Conservation (phyloP, 1,284 basidiomycete species). For the Austroboletus rostrupii region DNA sequence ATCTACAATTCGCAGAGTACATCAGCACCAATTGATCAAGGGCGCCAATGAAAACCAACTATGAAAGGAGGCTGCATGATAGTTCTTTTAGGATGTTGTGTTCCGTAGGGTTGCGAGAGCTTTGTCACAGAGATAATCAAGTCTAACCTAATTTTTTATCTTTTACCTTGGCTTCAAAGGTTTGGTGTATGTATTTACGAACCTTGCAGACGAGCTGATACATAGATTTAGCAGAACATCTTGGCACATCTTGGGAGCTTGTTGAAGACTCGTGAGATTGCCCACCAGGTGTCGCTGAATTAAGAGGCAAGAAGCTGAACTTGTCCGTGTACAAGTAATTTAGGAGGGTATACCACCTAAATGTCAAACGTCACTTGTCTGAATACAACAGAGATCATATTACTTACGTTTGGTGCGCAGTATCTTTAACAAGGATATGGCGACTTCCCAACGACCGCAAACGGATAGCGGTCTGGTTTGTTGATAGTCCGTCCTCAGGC, state of each 20-base stretch:
- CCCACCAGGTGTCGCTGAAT: conserved; percentile 1
- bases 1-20: conserved; percentile 5
- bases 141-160: conserved; percentile 13
- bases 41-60: conserved; percentile 9
- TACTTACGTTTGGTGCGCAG: conserved; percentile 27
- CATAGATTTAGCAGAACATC: conserved; percentile 31
- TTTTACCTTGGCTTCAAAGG: neutral
- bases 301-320: conserved; percentile 26
- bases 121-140: conserved; percentile 16
- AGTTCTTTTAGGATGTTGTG: conserved; percentile 24
- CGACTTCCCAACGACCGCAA: conserved; percentile 12
- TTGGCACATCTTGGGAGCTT: conserved; percentile 7
- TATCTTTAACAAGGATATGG: conserved; percentile 27
- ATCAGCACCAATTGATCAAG: neutral
- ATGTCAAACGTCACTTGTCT: neutral
- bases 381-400: accelerated
- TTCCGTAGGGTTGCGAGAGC: conserved; percentile 24
- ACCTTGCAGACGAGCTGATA: conserved; percentile 29
- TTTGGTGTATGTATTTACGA: conserved; percentile 1
- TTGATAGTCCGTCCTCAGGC: neutral
- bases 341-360: conserved; percentile 27
- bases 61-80: conserved; percentile 17
- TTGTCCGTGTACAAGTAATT: conserved; percentile 26
- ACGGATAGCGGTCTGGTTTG: neutral
- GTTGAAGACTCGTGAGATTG: neutral